phyloP scores from a whole-genome alignment of 176 grass and related monocot species.

The Musa schizocarpa region DNA sequence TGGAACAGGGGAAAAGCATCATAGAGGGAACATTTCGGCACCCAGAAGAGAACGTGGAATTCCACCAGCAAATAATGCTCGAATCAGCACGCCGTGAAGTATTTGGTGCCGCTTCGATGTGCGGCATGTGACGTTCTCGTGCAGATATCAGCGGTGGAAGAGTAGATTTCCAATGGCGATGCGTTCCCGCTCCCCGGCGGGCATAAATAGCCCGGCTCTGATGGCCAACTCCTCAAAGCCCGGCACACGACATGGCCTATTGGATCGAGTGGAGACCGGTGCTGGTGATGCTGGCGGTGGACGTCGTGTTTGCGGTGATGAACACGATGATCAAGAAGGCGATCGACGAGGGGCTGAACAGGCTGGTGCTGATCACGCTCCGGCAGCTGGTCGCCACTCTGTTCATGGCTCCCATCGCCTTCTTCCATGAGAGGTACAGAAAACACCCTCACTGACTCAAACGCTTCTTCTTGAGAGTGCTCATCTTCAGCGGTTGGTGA shows the following conservation, averaged over 20 bases:
- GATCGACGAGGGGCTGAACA: slow-evolving; percentile 53
- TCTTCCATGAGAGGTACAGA: slow-evolving; percentile 50
- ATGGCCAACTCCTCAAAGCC: not conserved
- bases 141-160: not conserved
- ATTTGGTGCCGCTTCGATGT: no score
- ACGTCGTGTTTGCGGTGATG: slow-evolving; percentile 44
- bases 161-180: no score
- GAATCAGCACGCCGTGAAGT: not conserved
- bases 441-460: not conserved
- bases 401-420: slow-evolving; percentile 64
- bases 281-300: slow-evolving; percentile 36
- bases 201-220: not conserved
- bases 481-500: not conserved
- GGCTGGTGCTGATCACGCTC: slow-evolving; percentile 50
- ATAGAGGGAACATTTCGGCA: not conserved
- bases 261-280: slow-evolving; percentile 40
- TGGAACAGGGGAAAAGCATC: not conserved
- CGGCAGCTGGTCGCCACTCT: slow-evolving; percentile 45
- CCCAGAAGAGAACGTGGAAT: not conserved
- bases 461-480: not conserved
- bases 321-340: slow-evolving; percentile 55
- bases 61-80: not conserved
- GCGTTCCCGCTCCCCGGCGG: not conserved
- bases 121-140: no score
- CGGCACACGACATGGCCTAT: not conserved